Base-by-base conservation (phyloP, 768 basidiomycete genomes). In the Lentinula sp. region DNA sequence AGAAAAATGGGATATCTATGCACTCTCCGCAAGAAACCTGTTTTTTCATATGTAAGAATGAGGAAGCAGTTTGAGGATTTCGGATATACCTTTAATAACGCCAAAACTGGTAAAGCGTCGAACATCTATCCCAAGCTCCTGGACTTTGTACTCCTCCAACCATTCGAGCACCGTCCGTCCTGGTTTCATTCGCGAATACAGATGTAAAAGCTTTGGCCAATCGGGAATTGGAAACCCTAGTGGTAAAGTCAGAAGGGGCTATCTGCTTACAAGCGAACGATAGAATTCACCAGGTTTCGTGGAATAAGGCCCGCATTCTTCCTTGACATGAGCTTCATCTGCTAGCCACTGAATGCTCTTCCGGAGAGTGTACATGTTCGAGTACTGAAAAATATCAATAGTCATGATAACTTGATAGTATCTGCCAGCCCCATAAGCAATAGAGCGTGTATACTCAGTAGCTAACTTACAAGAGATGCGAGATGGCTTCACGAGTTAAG, bases 401-500 rank as follows among this genome's bases (percentile, higher is more conserved):
- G 87, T 90, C 90, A 98, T 94, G 65, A 97, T 86, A 45, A 95
- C 94, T 75, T 97, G 93, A 70, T 98, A 98, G 69, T 94, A 97
- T 48, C 93, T 95, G 64, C n/a, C 6, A 33, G 10, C 10, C 15
- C 28, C n/a, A 28, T 49, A 16, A 60, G 3, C 20, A 23, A 28
- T 48, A 41, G 59, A 36, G 50, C 46, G 41, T 42, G 33, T 18
- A 57, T 60, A 12, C 49, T 33, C 18, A 48, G 36, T 28, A 39
- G 32, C 59, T 12, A 46, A 18, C 90, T 74, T 66, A 97, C 93
- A 99, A 73, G 33, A 99, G 82, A 75, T 99, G 97, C 16, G 91
- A 87, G 55, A 99, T 86, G 9, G 94, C 93, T 63, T 88, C 85
- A 52, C 94, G 84, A 5, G 93, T 90, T 43, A 98, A 74, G 32